These are phyloP conservation scores for Plenodomus lindquistii DNA, from an alignment of 2,329 filamentous ascomycete species.

Conservation along the genomic window DNA sequence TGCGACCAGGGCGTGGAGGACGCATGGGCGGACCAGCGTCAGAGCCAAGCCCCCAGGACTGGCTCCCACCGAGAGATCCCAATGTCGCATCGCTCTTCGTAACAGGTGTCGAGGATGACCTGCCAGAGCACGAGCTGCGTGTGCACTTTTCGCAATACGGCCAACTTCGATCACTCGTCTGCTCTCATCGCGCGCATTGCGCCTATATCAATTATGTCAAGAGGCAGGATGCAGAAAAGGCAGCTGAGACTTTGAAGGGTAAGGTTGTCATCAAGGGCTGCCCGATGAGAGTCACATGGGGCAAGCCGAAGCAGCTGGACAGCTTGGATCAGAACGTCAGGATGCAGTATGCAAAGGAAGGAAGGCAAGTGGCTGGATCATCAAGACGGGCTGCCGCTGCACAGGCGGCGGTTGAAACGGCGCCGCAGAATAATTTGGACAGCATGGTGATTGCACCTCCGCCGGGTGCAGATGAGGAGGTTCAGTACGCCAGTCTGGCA, in stretches of 20 bases:
- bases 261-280: slow-evolving; percentile 89
- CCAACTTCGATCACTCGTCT: slow-evolving; percentile 88
- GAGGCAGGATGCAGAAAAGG: slow-evolving; percentile 80
- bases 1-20: slow-evolving; percentile 48
- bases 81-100: slow-evolving; percentile 94
- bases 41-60: slow-evolving; percentile 82
- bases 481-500: slow-evolving; percentile 82
- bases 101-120: slow-evolving; percentile 92
- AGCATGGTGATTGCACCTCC: slow-evolving; percentile 69
- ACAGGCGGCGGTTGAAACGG: slow-evolving; percentile 48
- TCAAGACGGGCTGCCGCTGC: slow-evolving; percentile 32
- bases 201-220: slow-evolving; percentile 95
- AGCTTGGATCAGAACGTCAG: slow-evolving; percentile 88
- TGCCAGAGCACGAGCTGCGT: slow-evolving; percentile 88
- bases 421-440: slow-evolving; percentile 49
- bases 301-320: slow-evolving; percentile 86
- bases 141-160: slow-evolving; percentile 89
- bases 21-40: slow-evolving; percentile 65
- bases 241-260: slow-evolving; percentile 82
- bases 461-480: slow-evolving; percentile 76
- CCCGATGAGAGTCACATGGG: slow-evolving; percentile 88
- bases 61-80: slow-evolving; percentile 77
- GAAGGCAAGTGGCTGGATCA: slow-evolving; percentile 51
- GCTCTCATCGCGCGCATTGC: slow-evolving; percentile 95
- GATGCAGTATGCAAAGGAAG: slow-evolving; percentile 78